Conservation (phyloP, 345 rosid species). For the Moricandia moricandioides region DNA sequence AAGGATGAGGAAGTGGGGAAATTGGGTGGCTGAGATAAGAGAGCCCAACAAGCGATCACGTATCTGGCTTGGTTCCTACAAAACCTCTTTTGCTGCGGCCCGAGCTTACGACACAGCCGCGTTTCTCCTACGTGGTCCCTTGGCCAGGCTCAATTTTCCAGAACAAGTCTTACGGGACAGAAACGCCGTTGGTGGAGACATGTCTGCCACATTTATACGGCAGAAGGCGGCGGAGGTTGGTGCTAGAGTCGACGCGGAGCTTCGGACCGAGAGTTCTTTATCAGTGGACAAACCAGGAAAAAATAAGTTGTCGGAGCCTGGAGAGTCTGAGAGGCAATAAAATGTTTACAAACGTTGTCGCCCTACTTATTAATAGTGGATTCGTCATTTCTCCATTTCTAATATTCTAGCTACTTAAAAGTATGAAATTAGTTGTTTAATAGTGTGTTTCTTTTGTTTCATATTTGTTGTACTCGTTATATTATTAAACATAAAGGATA, state of each 20-base stretch:
- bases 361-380: not conserved
- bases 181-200: not conserved
- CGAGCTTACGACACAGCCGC: constrained; percentile 68
- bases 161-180: not conserved
- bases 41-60: constrained; percentile 53
- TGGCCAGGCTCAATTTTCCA: constrained; percentile 54
- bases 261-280: not conserved
- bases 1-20: constrained; percentile 78
- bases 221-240: constrained; percentile 21
- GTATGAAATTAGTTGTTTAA: too few species aligned
- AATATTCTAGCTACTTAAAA: not conserved
- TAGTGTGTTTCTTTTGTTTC: too few species aligned
- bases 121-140: constrained; percentile 50
- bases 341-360: not conserved
- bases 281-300: not conserved
- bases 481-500: too few species aligned
- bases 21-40: constrained; percentile 72
- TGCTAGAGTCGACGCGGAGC: constrained; percentile 20
- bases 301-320: constrained; percentile 15
- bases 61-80: constrained; percentile 67
- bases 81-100: constrained; percentile 59
- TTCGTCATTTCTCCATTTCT: not conserved
- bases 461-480: too few species aligned
- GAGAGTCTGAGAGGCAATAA: not conserved
- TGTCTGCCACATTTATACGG: constrained; percentile 19